Percentiles rank a stretch among this genome's conserved stretches.
phyloP scores from a whole-genome alignment of 2,329 filamentous ascomycete species.

The Lachnellula willkommii region DNA sequence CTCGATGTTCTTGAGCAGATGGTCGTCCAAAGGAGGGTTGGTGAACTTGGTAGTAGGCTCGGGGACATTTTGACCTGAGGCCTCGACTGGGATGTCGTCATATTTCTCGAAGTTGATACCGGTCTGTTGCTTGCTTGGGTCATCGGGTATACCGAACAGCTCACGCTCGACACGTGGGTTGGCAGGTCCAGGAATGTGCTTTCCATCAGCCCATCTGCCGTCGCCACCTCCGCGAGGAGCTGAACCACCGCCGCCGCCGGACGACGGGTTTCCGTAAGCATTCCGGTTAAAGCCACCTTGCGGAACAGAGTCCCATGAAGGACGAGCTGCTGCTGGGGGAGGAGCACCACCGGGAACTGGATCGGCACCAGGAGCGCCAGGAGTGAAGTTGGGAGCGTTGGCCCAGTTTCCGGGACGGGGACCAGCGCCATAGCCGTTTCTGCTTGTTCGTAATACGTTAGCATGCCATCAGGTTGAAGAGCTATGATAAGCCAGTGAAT shows the following conservation, averaged over 20 bases:
- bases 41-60: conserved; percentile 87
- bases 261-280: conserved; percentile 44
- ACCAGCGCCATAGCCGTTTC: conserved; percentile 42
- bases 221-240: conserved; percentile 80
- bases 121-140: conserved; percentile 90
- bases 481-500: neutral
- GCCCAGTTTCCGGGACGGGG: conserved; percentile 30
- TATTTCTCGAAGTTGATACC: conserved; percentile 99
- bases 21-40: conserved; percentile 92
- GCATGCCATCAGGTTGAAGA: conserved; percentile 14
- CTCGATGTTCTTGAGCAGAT: conserved; percentile 87
- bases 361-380: conserved; percentile 2
- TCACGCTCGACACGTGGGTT: conserved; percentile 92
- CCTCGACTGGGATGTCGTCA: conserved; percentile 97
- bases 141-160: conserved; percentile 85
- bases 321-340: conserved; percentile 29
- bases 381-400: conserved; percentile 35
- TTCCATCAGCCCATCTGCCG: conserved; percentile 93
- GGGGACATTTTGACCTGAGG: conserved; percentile 87
- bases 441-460: conserved; percentile 34
- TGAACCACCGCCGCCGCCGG: conserved; percentile 38
- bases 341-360: conserved; percentile 23
- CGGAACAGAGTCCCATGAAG: conserved; percentile 32
- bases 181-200: conserved; percentile 84
- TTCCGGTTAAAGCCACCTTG: conserved; percentile 45